Evolutionary conservation across 23 red algal genomes (phyloP).

Genomic region (Gracilaria caudata): DNA sequence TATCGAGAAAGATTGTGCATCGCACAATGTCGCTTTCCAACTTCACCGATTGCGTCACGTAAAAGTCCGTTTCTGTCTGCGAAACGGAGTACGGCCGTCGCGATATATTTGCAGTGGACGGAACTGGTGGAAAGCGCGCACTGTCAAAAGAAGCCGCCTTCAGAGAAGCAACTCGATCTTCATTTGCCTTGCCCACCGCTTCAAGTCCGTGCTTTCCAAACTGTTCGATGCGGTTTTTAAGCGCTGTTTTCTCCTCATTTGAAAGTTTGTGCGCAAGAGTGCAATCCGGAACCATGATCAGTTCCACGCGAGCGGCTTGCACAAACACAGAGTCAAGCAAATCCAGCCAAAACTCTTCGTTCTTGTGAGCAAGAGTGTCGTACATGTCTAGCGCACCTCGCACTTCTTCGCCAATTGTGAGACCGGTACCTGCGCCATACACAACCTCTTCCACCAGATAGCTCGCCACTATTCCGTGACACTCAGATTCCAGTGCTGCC

Average conservation of each 20-base stretch:
- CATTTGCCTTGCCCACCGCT: conserved; percentile 14
- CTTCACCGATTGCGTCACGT: conserved; percentile 44
- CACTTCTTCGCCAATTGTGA: conserved; percentile 25
- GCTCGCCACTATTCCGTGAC: conserved; percentile 41
- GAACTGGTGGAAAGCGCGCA: conserved; percentile 45
- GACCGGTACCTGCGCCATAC: not conserved
- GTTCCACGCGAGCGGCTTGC: conserved; percentile 52
- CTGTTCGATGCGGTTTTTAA: not conserved
- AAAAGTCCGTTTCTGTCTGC: not conserved
- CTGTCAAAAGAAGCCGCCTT: conserved; percentile 24
- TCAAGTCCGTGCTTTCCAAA: conserved; percentile 12
- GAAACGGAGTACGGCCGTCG: conserved; percentile 44
- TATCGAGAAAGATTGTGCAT: conserved; percentile 43
- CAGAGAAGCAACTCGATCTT: conserved; percentile 12
- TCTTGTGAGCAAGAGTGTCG: conserved; percentile 16
- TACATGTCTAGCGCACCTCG: conserved; percentile 47
- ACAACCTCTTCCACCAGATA: conserved; percentile 63
- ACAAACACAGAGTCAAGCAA: conserved; percentile 53
- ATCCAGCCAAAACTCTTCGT: conserved; percentile 68
- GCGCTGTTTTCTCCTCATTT: conserved; percentile 13
- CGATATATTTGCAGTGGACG: conserved; percentile 49
- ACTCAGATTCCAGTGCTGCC: conserved; percentile 58
- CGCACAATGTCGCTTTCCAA: conserved; percentile 61
- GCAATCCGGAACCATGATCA: conserved; percentile 75
- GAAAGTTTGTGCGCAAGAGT: conserved; percentile 43